These are phyloP conservation scores for Serpula lacrymans DNA, from an alignment of 768 basidiomycete species.

Conservation along the genomic window DNA sequence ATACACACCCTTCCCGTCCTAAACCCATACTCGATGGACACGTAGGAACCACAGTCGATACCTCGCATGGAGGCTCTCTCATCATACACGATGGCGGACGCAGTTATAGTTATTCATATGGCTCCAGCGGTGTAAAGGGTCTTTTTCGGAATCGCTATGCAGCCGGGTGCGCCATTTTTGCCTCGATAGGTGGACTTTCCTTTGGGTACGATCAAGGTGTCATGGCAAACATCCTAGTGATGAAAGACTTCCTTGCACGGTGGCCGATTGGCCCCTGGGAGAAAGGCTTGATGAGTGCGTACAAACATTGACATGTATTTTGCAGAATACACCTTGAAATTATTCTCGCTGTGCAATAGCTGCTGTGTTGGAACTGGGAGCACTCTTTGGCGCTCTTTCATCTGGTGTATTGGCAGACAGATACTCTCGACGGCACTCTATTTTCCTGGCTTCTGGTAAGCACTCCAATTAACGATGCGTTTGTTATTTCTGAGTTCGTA, in stretches of 20 bases:
- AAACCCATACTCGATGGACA: too few relatives aligned
- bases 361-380: slow-evolving; percentile 74
- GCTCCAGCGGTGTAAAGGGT: slow-evolving; percentile 64
- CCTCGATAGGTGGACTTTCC: slow-evolving; percentile 71
- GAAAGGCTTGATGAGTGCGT: slow-evolving; percentile 75
- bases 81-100: slow-evolving; percentile 16
- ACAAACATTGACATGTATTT: not conserved
- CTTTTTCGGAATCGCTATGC: slow-evolving; percentile 64
- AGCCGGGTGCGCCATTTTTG: slow-evolving; percentile 67
- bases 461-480: slow-evolving; percentile 1
- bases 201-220: slow-evolving; percentile 88
- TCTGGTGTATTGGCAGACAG: slow-evolving; percentile 68
- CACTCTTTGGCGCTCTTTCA: slow-evolving; percentile 67
- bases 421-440: slow-evolving; percentile 64
- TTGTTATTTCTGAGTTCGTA: slow-evolving; percentile 1
- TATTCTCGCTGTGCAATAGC: slow-evolving; percentile 38
- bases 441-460: slow-evolving; percentile 66
- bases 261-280: slow-evolving; percentile 74
- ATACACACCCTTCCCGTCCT: too few relatives aligned
- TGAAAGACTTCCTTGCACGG: slow-evolving; percentile 65
- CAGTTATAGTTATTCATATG: slow-evolving; percentile 67
- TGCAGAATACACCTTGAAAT: too few relatives aligned
- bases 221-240: slow-evolving; percentile 82
- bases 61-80: slow-evolving; percentile 24
- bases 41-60: slow-evolving; percentile 11